Conservation (phyloP, 2,329 filamentous ascomycete genomes). For the Juglanconis oblonga region DNA sequence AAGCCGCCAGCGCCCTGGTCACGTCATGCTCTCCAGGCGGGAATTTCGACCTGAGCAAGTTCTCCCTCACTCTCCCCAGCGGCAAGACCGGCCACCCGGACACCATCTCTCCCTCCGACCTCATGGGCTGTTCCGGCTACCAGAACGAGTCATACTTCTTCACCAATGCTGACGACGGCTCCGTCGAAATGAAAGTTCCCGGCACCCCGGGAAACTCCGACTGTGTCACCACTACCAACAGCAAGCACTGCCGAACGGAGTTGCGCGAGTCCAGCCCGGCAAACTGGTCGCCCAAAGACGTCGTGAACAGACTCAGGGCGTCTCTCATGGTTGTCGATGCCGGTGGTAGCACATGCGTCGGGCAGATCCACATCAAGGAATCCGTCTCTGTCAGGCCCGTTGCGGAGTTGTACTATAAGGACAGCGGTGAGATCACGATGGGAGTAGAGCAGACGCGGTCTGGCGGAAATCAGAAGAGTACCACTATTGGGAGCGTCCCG, state of each 20-base stretch:
- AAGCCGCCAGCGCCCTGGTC: conserved; percentile 15
- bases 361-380: conserved; percentile 37
- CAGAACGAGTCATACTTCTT: conserved; percentile 32
- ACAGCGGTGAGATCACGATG: conserved; percentile 31
- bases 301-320: conserved; percentile 31
- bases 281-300: conserved; percentile 31
- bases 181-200: conserved; percentile 37
- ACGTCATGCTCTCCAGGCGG: conserved; percentile 24
- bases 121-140: conserved; percentile 36
- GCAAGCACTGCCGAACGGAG: conserved; percentile 40
- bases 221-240: conserved; percentile 38
- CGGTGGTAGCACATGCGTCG: conserved; percentile 34
- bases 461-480: conserved; percentile 30
- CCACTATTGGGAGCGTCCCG: not conserved
- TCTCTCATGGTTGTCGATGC: conserved; percentile 31
- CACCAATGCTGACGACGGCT: conserved; percentile 30
- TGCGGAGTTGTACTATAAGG: conserved; percentile 36
- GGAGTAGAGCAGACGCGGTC: conserved; percentile 35
- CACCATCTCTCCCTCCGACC: conserved; percentile 27
- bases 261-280: conserved; percentile 34
- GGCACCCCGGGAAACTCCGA: conserved; percentile 28
- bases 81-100: conserved; percentile 17
- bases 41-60: conserved; percentile 32
- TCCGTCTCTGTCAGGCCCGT: conserved; percentile 36
- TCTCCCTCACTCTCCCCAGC: conserved; percentile 36